A percentile compares a stretch with the other conserved stretches of the same genome.
These are phyloP conservation scores for Phaffomyces opuntiae DNA, from an alignment of 805 yeast genomes.

Conservation along the genomic window DNA sequence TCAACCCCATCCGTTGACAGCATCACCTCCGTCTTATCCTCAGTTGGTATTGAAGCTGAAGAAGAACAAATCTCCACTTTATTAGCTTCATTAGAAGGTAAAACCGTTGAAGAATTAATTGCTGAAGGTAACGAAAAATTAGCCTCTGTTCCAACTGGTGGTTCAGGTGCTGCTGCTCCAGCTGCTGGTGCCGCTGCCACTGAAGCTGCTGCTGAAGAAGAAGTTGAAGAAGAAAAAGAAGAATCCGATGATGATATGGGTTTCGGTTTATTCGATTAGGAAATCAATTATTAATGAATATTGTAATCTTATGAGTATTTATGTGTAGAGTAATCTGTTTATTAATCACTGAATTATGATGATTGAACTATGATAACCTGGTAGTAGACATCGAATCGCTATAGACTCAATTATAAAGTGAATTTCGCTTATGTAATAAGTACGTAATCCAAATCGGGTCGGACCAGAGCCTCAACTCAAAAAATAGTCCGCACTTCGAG, in stretches of 20 bases:
- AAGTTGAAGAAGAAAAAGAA: conserved; percentile 58
- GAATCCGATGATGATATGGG: conserved; percentile 79
- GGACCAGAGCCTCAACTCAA: no score
- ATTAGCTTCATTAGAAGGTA: conserved; percentile 86
- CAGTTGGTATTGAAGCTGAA: conserved; percentile 96
- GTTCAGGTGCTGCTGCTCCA: conserved; percentile 83
- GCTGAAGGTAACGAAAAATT: conserved; percentile 94
- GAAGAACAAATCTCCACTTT: conserved; percentile 77
- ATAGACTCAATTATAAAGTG: no score
- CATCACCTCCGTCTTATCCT: conserved; percentile 78
- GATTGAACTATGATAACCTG: no score
- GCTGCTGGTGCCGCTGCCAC: conserved; percentile 69
- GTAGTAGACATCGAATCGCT: no score
- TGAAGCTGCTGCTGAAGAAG: conserved; percentile 68
- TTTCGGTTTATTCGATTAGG: conserved; percentile 97
- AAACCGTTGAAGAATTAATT: conserved; percentile 81
- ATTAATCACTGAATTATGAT: no score
- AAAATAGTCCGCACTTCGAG: no score
- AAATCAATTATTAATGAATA: not conserved
- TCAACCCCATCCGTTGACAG: conserved; percentile 90
- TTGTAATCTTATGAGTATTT: not conserved
- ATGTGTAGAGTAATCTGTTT: not conserved
- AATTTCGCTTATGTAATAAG: no score
- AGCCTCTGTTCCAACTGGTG: conserved; percentile 97
- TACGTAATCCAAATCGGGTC: no score